phyloP scores from a whole-genome alignment of 768 basidiomycete species.

The Grammothele lineata region DNA sequence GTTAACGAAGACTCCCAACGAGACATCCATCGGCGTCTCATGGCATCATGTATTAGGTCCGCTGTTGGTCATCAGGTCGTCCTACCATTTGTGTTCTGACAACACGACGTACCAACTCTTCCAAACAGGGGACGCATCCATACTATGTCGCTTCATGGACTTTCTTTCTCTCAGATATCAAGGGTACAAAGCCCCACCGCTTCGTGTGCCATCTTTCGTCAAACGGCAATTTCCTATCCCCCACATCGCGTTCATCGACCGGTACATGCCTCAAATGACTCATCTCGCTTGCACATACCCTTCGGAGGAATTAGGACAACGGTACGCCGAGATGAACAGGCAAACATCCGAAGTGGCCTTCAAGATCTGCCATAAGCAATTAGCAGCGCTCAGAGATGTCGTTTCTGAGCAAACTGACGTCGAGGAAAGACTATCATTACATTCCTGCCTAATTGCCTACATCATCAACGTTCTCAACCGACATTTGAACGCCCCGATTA shows the following conservation, averaged over 20 bases:
- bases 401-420: background rate
- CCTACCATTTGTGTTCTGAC: too few species aligned
- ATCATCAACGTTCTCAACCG: conserved; percentile 22
- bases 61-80: too few species aligned
- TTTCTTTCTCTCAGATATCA: conserved; percentile 28
- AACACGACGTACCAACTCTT: too few species aligned
- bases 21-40: conserved; percentile 30
- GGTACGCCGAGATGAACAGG: conserved; percentile 6
- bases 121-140: conserved; percentile 25
- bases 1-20: too few species aligned
- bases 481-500: conserved; percentile 10
- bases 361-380: background rate
- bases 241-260: conserved; percentile 5
- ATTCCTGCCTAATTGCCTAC: conserved; percentile 30
- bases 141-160: conserved; percentile 28
- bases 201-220: conserved; percentile 21
- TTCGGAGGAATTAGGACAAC: conserved; percentile 17
- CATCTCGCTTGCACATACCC: conserved; percentile 21
- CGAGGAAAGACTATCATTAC: conserved; percentile 16
- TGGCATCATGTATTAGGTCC: conserved; percentile 25
- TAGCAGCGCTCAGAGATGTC: background rate
- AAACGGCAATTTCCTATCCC: conserved; percentile 23
- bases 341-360: conserved; percentile 1
- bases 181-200: conserved; percentile 2
- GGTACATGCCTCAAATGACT: conserved; percentile 21